phyloP scores from a whole-genome alignment of 73 alveolate genomes.

The Tetrahymena thermophila region DNA sequence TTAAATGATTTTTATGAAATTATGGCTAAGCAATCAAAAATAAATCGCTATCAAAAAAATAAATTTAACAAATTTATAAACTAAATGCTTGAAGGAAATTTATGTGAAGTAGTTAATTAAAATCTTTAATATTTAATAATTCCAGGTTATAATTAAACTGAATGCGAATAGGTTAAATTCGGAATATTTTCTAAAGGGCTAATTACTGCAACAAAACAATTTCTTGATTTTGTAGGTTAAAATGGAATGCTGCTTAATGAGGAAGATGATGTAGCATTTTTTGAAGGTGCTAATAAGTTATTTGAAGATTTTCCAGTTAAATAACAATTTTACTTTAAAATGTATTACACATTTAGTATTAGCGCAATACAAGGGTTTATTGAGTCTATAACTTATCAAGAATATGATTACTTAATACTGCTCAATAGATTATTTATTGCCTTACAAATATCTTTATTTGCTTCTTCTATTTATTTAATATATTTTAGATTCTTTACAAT shows the following conservation, averaged over 20 bases:
- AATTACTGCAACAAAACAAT: not conserved
- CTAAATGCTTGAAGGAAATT: not conserved
- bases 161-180: not conserved
- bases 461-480: not conserved
- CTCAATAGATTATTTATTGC: no score
- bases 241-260: not conserved
- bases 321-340: not conserved
- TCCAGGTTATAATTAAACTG: not conserved
- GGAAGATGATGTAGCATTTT: not conserved
- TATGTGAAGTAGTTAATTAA: not conserved
- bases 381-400: not conserved
- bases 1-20: not conserved
- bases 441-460: not conserved
- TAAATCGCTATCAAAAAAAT: not conserved
- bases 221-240: not conserved
- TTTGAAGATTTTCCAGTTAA: not conserved
- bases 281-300: not conserved
- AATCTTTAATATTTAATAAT: no score
- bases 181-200: not conserved
- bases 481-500: not conserved
- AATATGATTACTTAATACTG: not conserved
- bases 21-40: not conserved
- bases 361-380: not conserved
- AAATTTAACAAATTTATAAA: no score
- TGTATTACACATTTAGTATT: not conserved